A percentile compares a stretch with the other conserved stretches of the same genome.
Evolutionary conservation across 163 green algal species (phyloP).

Genomic region (Scenedesmus sp.): DNA sequence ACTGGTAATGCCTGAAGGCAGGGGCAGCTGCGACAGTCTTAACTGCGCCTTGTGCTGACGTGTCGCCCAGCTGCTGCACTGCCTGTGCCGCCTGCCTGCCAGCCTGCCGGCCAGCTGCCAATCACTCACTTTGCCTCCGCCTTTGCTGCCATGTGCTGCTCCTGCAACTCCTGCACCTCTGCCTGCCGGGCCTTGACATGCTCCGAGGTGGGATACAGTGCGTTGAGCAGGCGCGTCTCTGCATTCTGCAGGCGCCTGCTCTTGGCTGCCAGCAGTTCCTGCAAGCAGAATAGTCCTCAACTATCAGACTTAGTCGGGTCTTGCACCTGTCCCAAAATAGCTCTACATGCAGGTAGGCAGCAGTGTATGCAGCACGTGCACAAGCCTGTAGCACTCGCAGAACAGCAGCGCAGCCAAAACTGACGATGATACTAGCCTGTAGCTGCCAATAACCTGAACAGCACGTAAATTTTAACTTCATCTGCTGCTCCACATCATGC

Average conservation of each 20-base stretch:
- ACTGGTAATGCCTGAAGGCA: too few species aligned
- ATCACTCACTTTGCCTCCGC: constrained; percentile 23
- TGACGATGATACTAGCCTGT: neutral
- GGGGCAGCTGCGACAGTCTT: neutral
- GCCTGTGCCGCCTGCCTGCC: neutral
- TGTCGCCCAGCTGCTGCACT: neutral
- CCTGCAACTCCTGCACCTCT: constrained; percentile 35
- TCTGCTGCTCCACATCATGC: neutral
- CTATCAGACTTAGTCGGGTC: neutral
- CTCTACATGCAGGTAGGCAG: neutral
- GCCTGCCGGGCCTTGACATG: constrained; percentile 12
- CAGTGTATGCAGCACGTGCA: neutral
- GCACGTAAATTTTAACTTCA: neutral
- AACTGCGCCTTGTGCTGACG: neutral
- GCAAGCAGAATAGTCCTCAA: neutral
- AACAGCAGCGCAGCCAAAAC: neutral
- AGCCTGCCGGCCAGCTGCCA: too few species aligned
- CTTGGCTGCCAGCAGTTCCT: constrained; percentile 42
- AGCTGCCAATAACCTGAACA: neutral
- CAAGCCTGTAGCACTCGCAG: neutral
- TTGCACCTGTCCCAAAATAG: too few species aligned
- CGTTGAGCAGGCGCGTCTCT: constrained; percentile 14
- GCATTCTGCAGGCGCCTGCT: constrained; percentile 1
- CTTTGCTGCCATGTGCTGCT: constrained; percentile 32
- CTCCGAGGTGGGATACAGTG: constrained; percentile 27